Evolutionary conservation across 331 rosid genomes (phyloP), one percentile per base, ranked within the genome.

Genomic region (Ulmus americana): DNA sequence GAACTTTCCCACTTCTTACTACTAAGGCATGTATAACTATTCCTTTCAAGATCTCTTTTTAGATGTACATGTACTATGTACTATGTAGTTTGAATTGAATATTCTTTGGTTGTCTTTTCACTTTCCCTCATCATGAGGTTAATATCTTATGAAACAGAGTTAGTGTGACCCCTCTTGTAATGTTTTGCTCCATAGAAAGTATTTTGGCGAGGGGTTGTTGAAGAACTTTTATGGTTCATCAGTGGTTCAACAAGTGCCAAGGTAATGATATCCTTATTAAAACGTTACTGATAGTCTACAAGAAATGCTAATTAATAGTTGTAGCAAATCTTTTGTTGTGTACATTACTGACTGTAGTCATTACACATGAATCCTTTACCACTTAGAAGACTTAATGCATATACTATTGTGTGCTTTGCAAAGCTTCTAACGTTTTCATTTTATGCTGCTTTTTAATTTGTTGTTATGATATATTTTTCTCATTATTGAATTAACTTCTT

Each of bases 151-250:
- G 71, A 59, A 50, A 70, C 57, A 49, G 44, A 48, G 51, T 67
- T 45, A 62, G 61, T 73, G 67, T 84, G 66, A 89, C 81, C 28
- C 62, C 52, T 49, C 20, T 71, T 75, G 6, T 70, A 76, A 55
- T 71, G 39, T 8, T 77, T 77, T 83, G 82, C 58, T 82, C 70
- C 59, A 39, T 74, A 94, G 99, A 94, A 82, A 90, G 90, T 94
- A 64, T 94, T 94, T 79, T 94, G 99, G 99, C 89, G 95, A 72
- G 99, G 95, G 67, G 95, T 89, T 46, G 91, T 94, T 64, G 99
- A 94, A 81, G 99, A 94, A 73, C 97, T 94, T 81, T 88, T 94
- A 15, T 94, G 99, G 99, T 94, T 94, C 76, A 81, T 94, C 67
- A 87, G 99, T 70, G 99, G 99, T 73, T 90, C 99, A 51, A 94